Conservation (phyloP, 2,329 filamentous ascomycete genomes). For the Talaromyces sp. region DNA sequence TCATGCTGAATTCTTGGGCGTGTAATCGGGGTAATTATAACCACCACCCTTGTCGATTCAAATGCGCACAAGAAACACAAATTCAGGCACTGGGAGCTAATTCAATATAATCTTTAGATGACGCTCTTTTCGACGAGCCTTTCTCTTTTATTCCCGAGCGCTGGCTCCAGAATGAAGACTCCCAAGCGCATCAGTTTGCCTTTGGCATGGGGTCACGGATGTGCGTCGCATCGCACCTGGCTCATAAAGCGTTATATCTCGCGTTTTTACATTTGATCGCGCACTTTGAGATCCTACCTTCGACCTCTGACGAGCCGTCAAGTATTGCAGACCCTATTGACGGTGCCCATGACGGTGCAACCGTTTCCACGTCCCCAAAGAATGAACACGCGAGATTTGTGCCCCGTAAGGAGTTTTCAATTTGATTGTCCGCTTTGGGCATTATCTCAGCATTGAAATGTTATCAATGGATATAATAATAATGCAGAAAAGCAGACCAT, state of each 20-base stretch:
- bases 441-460: not conserved
- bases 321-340: constrained; percentile 6
- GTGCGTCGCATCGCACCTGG: constrained; percentile 12
- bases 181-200: constrained; percentile 11
- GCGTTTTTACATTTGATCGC: constrained; percentile 11
- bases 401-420: not conserved
- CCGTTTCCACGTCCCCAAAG: not conserved
- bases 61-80: not conserved
- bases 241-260: constrained; percentile 9
- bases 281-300: constrained; percentile 11
- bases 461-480: no score
- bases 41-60: not conserved
- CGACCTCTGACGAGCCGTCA: not conserved
- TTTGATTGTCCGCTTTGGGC: not conserved
- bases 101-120: not conserved
- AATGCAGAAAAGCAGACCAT: no score
- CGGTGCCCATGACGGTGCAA: not conserved
- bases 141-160: constrained; percentile 13
- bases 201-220: constrained; percentile 13
- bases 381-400: constrained; percentile 5
- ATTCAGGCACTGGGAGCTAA: not conserved
- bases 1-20: constrained; percentile 16
- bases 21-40: constrained; percentile 13
- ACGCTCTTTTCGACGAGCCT: not conserved
- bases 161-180: constrained; percentile 13